Evolutionary conservation across 2,329 filamentous ascomycete species (phyloP).

Genomic region (Coniella lustricola): DNA sequence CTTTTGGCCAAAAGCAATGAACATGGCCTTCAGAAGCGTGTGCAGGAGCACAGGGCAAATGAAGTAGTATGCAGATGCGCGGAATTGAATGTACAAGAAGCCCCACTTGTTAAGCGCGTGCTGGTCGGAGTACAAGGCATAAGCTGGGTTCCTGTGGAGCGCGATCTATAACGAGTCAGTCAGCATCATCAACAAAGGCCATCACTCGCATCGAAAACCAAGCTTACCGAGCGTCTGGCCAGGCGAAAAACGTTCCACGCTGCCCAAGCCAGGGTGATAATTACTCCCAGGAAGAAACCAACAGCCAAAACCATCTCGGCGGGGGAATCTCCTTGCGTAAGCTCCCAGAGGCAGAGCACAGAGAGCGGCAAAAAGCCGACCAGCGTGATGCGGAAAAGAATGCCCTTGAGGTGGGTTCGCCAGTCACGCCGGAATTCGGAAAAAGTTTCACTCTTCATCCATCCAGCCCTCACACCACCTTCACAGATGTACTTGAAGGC

Average conservation of each 20-base stretch:
- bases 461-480: slow-evolving; percentile 58
- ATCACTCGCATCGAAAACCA: neutral
- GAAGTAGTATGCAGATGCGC: slow-evolving; percentile 83
- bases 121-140: slow-evolving; percentile 84
- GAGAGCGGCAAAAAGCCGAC: slow-evolving; percentile 83
- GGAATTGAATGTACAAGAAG: slow-evolving; percentile 85
- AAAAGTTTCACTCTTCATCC: slow-evolving; percentile 75
- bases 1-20: slow-evolving; percentile 67
- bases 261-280: slow-evolving; percentile 67
- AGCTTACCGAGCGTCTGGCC: slow-evolving; percentile 63
- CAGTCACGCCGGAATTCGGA: slow-evolving; percentile 82
- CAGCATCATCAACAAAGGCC: neutral
- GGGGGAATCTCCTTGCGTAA: slow-evolving; percentile 69
- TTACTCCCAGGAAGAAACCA: slow-evolving; percentile 72
- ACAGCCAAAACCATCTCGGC: slow-evolving; percentile 73
- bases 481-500: slow-evolving; percentile 73
- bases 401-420: slow-evolving; percentile 60
- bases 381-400: slow-evolving; percentile 73
- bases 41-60: slow-evolving; percentile 69
- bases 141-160: slow-evolving; percentile 87
- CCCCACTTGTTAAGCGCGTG: slow-evolving; percentile 86
- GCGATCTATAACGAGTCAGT: slow-evolving; percentile 31
- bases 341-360: slow-evolving; percentile 78
- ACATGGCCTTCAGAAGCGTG: slow-evolving; percentile 71
- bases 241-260: slow-evolving; percentile 76